phyloP scores from a whole-genome alignment of 495 filamentous ascomycete genomes.

The Penicillium ochrochloron region DNA sequence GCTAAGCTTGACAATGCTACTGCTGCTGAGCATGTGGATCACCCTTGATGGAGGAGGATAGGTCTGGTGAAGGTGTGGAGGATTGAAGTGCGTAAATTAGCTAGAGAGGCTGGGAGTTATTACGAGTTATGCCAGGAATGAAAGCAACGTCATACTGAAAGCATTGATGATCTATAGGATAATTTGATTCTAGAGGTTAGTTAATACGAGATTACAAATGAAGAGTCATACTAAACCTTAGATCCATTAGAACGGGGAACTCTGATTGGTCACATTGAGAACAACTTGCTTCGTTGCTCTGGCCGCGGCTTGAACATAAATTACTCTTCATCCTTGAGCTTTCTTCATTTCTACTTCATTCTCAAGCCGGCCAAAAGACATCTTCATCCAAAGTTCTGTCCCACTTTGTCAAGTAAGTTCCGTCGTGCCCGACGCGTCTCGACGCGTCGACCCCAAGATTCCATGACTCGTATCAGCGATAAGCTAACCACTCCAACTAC shows the following conservation, averaged over 20 bases:
- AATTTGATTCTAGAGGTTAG: not conserved
- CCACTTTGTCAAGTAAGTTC: not conserved
- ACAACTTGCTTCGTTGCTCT: constrained; percentile 18
- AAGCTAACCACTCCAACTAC: not conserved
- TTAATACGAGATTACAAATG: constrained; percentile 1
- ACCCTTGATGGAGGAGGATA: constrained; percentile 14
- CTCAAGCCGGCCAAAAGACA: not conserved
- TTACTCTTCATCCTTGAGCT: not conserved
- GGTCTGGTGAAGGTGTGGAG: not conserved
- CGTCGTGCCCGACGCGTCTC: constrained; percentile 1
- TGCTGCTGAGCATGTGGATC: constrained; percentile 35
- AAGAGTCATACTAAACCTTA: not conserved
- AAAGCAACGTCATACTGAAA: not conserved
- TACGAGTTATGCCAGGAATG: constrained; percentile 12
- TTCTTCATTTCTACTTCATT: not conserved
- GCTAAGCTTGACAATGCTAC: constrained; percentile 24
- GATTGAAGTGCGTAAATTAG: not conserved
- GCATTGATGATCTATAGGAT: not conserved
- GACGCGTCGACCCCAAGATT: constrained; percentile 1
- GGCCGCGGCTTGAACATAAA: not conserved
- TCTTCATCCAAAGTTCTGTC: not conserved
- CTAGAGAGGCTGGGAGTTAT: not conserved
- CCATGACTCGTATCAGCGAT: not conserved
- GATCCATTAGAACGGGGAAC: not conserved
- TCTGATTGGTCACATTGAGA: constrained; percentile 41